Percentiles rank a stretch among this genome's conserved stretches.
phyloP scores from a whole-genome alignment of 1,284 basidiomycete genomes.

The Apiotrichum domesticum region DNA sequence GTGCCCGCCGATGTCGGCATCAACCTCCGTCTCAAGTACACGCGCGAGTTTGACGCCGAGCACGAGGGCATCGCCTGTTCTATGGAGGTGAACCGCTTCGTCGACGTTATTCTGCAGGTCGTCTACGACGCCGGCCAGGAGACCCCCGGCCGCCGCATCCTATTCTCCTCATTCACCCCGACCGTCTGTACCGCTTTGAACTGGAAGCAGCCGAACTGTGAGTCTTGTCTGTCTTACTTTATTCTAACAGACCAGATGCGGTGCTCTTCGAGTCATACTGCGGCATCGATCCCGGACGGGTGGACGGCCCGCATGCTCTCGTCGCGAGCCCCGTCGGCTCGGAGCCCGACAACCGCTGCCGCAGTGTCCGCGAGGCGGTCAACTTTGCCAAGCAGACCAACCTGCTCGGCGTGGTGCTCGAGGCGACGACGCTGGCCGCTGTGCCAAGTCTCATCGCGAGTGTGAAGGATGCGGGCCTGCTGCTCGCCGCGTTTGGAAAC shows the following conservation, averaged over 20 bases:
- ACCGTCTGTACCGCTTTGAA: slow-evolving; percentile 72
- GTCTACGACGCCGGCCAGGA: slow-evolving; percentile 61
- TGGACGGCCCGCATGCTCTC: slow-evolving; percentile 22
- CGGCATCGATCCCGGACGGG: slow-evolving; percentile 54
- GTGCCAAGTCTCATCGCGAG: slow-evolving; percentile 80
- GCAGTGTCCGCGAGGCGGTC: slow-evolving; percentile 80
- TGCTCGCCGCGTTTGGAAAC: slow-evolving; percentile 72
- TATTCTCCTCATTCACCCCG: slow-evolving; percentile 82
- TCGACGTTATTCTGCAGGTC: slow-evolving; percentile 72
- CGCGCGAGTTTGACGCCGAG: slow-evolving; percentile 50
- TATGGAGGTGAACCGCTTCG: slow-evolving; percentile 68
- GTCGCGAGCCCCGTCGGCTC: slow-evolving; percentile 44
- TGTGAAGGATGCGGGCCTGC: slow-evolving; percentile 78
- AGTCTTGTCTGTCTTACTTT: slow-evolving; percentile 49
- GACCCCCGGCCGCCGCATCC: slow-evolving; percentile 57
- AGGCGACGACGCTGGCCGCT: slow-evolving; percentile 69
- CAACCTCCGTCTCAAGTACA: slow-evolving; percentile 71
- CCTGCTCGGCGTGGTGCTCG: slow-evolving; percentile 83
- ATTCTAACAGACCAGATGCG: slow-evolving; percentile 58
- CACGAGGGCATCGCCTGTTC: slow-evolving; percentile 51
- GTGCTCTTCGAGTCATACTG: slow-evolving; percentile 91
- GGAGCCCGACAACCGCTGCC: slow-evolving; percentile 54
- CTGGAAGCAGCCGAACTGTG: slow-evolving; percentile 97
- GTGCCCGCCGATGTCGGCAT: slow-evolving; percentile 68
- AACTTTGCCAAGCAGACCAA: slow-evolving; percentile 94